A percentile compares a stretch with the other conserved stretches of the same genome.
phyloP scores from a whole-genome alignment of 495 filamentous ascomycete genomes.

The Choiromyces venosus region DNA sequence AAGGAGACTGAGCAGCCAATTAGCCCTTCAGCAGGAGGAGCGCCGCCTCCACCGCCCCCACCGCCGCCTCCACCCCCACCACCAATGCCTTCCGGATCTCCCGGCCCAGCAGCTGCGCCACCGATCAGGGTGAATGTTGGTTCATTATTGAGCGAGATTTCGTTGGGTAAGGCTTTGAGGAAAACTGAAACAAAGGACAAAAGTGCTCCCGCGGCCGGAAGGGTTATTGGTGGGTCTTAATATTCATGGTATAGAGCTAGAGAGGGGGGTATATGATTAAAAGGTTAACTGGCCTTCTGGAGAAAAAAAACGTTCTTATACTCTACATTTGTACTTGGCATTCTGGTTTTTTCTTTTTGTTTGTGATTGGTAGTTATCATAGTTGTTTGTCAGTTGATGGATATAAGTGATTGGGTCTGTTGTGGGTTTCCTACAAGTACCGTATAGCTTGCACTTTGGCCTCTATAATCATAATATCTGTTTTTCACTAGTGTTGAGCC shows the following conservation, averaged over 20 bases:
- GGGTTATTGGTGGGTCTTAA: conserved; percentile 23
- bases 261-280: neutral
- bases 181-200: conserved; percentile 39
- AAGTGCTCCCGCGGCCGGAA: conserved; percentile 35
- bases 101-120: conserved; percentile 15
- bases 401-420: neutral
- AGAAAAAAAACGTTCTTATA: neutral
- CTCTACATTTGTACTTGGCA: neutral
- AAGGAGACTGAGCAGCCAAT: conserved; percentile 46
- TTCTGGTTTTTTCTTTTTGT: neutral
- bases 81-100: conserved; percentile 25
- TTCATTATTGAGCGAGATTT: conserved; percentile 36
- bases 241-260: neutral
- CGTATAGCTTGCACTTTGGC: neutral
- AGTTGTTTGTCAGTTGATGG: neutral
- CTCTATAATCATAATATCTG: neutral
- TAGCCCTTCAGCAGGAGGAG: conserved; percentile 35
- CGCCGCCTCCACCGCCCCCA: conserved; percentile 33
- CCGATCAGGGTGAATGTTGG: conserved; percentile 16
- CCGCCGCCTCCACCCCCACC: conserved; percentile 33
- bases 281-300: neutral
- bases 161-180: conserved; percentile 38
- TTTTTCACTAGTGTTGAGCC: neutral
- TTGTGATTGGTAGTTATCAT: neutral
- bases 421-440: neutral